Evolutionary conservation across 2,329 filamentous ascomycete species (phyloP).

Genomic region (Trichophyton verrucosum): DNA sequence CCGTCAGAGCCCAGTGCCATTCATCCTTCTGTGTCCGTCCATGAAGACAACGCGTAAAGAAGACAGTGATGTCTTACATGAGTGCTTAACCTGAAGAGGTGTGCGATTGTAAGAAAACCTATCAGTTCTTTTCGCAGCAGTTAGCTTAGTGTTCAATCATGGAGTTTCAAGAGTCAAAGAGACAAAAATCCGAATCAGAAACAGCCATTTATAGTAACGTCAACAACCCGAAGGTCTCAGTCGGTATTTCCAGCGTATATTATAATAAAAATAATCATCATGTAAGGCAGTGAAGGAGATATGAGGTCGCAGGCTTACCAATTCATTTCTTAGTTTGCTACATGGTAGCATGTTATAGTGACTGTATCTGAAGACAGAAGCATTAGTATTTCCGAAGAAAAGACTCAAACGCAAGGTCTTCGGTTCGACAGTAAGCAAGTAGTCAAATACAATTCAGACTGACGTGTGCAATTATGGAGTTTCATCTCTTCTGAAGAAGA

Average conservation of each 20-base stretch:
- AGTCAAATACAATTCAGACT: constrained; percentile 52
- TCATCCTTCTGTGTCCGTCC: constrained; percentile 92
- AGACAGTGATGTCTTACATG: constrained; percentile 13
- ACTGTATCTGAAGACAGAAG: not conserved
- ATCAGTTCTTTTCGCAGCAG: not conserved
- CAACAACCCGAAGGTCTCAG: constrained; percentile 60
- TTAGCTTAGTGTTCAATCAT: not conserved
- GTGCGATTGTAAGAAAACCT: not conserved
- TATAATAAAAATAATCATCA: constrained; percentile 16
- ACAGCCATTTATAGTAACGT: constrained; percentile 63
- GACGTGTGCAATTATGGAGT: constrained; percentile 71
- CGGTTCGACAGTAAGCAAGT: not conserved
- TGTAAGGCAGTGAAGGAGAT: constrained; percentile 1
- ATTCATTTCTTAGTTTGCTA: constrained; percentile 5
- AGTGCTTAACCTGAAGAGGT: not conserved
- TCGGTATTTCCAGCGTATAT: constrained; percentile 92
- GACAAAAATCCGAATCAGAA: constrained; percentile 7
- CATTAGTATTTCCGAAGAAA: not conserved
- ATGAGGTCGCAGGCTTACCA: not conserved
- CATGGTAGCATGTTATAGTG: not conserved
- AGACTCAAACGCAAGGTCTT: not conserved
- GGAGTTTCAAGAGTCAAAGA: not conserved
- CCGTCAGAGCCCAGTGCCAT: constrained; percentile 96
- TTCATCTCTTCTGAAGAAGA: constrained; percentile 57
- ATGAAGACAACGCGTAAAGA: constrained; percentile 26